phyloP scores from a whole-genome alignment of 257 asterid genomes.

The Plectranthus barbatus region DNA sequence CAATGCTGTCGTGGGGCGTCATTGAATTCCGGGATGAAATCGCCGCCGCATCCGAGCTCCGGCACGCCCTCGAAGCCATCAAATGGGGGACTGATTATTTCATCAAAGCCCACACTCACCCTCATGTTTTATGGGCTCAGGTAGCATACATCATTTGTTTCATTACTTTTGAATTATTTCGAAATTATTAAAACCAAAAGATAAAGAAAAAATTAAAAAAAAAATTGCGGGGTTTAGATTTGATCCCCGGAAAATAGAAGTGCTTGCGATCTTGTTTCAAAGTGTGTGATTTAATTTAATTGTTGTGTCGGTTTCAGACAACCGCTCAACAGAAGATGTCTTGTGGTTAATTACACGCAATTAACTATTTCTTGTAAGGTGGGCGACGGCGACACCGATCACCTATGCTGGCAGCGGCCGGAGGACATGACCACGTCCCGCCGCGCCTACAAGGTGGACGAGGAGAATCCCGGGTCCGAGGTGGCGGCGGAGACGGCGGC shows the following conservation, averaged over 20 bases:
- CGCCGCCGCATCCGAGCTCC: conserved; percentile 47
- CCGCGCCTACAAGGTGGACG: conserved; percentile 55
- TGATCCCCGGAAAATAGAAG: conserved; percentile 21
- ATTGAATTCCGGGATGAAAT: conserved; percentile 43
- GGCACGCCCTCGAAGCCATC: conserved; percentile 71
- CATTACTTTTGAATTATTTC: neutral
- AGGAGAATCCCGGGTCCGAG: conserved; percentile 52
- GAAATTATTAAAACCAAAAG: neutral
- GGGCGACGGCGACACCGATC: conserved; percentile 75
- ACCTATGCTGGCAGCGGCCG: conserved; percentile 69
- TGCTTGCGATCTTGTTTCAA: neutral
- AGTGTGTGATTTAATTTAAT: too few relatives aligned
- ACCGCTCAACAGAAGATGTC: neutral
- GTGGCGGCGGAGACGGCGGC: conserved; percentile 70
- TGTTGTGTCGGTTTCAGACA: conserved; percentile 20
- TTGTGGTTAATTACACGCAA: neutral
- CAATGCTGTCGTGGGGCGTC: too few relatives aligned
- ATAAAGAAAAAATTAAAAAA: too few relatives aligned
- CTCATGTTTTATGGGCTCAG: conserved; percentile 85
- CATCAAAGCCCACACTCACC: conserved; percentile 82
- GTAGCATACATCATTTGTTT: conserved; percentile 13
- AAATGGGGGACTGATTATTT: conserved; percentile 95
- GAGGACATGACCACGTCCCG: conserved; percentile 75
- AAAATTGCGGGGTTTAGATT: too few relatives aligned
- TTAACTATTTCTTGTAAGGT: conserved; percentile 30